Conservation (phyloP, 306 rosid species). For the Acmispon strigosus region DNA sequence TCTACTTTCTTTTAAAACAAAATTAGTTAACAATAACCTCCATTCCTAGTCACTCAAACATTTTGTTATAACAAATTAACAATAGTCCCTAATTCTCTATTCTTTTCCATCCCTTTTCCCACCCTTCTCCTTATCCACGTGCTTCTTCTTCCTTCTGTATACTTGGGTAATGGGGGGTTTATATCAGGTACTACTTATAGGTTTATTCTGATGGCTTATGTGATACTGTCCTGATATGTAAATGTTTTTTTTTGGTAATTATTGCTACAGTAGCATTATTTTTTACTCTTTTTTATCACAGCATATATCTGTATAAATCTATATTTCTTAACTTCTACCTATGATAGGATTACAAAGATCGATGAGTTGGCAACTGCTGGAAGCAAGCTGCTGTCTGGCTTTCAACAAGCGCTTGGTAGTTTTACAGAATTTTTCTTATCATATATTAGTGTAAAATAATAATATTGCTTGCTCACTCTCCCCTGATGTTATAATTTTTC, state of each 20-base stretch:
- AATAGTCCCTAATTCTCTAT: too few relatives aligned
- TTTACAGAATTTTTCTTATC: conserved; percentile 8
- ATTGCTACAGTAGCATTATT: background rate
- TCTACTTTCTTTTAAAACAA: too few relatives aligned
- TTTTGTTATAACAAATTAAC: too few relatives aligned
- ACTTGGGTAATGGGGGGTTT: too few relatives aligned
- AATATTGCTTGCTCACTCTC: background rate
- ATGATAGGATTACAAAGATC: conserved; percentile 50
- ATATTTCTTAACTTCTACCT: conserved; percentile 21
- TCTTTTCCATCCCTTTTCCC: too few relatives aligned
- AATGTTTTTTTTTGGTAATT: too few relatives aligned
- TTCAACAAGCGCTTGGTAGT: conserved; percentile 76
- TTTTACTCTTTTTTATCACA: background rate
- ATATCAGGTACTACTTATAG: too few relatives aligned
- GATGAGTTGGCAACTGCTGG: conserved; percentile 58
- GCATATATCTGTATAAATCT: conserved; percentile 1
- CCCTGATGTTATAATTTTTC: background rate
- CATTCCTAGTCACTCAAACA: too few relatives aligned
- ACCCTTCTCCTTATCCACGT: background rate
- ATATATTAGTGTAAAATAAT: background rate
- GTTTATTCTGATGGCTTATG: too few relatives aligned
- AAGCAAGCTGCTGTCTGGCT: conserved; percentile 48
- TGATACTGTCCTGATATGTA: too few relatives aligned
- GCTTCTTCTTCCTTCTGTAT: too few relatives aligned
- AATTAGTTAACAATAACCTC: too few relatives aligned